Evolutionary conservation across 441 rosid genomes (phyloP).

Genomic region (Populus hybrid): DNA sequence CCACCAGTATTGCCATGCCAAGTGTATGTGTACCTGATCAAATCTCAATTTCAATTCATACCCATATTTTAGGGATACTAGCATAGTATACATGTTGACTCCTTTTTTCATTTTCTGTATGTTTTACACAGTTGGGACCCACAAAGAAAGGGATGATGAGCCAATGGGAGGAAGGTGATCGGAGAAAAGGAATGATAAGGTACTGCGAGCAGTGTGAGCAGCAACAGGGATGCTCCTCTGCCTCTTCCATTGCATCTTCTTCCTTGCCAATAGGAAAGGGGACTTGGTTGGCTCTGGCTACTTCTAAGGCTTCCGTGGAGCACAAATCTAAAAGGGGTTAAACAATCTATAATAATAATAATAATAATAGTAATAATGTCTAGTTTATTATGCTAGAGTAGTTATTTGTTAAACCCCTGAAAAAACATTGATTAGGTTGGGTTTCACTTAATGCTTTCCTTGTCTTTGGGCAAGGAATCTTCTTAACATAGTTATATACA

Average conservation of each 20-base stretch:
- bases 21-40: neutral
- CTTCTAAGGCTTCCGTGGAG: conserved; percentile 20
- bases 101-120: neutral
- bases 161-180: conserved; percentile 15
- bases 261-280: conserved; percentile 11
- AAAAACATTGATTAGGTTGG: too few relatives aligned
- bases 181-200: conserved; percentile 9
- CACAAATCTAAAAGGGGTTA: conserved; percentile 20
- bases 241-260: conserved; percentile 20
- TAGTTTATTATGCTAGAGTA: neutral
- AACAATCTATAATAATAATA: neutral
- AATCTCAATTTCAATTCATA: neutral
- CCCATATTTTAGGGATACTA: neutral
- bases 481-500: too few relatives aligned
- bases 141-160: conserved; percentile 20
- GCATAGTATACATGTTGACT: too few relatives aligned
- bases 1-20: conserved; percentile 14
- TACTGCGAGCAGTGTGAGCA: conserved; percentile 7
- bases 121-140: conserved; percentile 22
- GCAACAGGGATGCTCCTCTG: conserved; percentile 16
- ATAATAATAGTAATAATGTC: neutral
- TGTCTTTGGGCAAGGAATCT: too few relatives aligned
- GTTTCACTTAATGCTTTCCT: too few relatives aligned
- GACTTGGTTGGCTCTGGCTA: conserved; percentile 40
- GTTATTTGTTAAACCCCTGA: neutral